Percentiles rank a stretch among this genome's conserved stretches.
phyloP scores from a whole-genome alignment of 345 rosid genomes.

The Rhizophora apiculata region DNA sequence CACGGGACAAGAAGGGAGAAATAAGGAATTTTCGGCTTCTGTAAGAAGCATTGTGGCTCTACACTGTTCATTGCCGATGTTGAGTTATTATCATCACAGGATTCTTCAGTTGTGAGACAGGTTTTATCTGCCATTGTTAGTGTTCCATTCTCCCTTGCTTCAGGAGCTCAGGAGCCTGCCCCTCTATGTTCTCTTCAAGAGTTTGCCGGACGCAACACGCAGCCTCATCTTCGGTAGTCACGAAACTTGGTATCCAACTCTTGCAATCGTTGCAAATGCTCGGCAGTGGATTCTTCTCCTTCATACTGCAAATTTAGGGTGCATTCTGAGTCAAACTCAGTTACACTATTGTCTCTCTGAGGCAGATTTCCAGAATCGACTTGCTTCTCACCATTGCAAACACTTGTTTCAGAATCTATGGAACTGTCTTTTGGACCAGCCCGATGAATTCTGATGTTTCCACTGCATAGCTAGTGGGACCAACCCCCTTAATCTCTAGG shows the following conservation, averaged over 20 bases:
- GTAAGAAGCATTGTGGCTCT: slow-evolving; percentile 25
- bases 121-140: slow-evolving; percentile 12
- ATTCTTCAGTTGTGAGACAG: slow-evolving; percentile 12
- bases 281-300: slow-evolving; percentile 28
- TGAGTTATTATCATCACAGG: slow-evolving; percentile 24
- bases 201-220: slow-evolving; percentile 18
- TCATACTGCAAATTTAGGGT: slow-evolving; percentile 21
- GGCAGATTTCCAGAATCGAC: slow-evolving; percentile 20
- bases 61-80: slow-evolving; percentile 21
- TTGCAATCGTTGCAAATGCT: slow-evolving; percentile 23
- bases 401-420: slow-evolving; percentile 42
- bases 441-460: slow-evolving; percentile 40
- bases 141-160: slow-evolving; percentile 25
- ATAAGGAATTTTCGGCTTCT: slow-evolving; percentile 28
- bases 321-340: slow-evolving; percentile 26
- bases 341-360: slow-evolving; percentile 25
- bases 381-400: slow-evolving; percentile 44
- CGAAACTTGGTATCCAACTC: slow-evolving; percentile 35
- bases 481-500: slow-evolving; percentile 65
- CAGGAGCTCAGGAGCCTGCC: slow-evolving; percentile 15
- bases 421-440: slow-evolving; percentile 50
- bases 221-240: slow-evolving; percentile 24
- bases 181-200: slow-evolving; percentile 30
- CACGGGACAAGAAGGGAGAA: neutral
- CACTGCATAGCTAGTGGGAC: slow-evolving; percentile 47